Percentiles rank a stretch among this genome's conserved stretches.
Evolutionary conservation across 441 rosid species (phyloP).

Genomic region (Mallotus japonicus): DNA sequence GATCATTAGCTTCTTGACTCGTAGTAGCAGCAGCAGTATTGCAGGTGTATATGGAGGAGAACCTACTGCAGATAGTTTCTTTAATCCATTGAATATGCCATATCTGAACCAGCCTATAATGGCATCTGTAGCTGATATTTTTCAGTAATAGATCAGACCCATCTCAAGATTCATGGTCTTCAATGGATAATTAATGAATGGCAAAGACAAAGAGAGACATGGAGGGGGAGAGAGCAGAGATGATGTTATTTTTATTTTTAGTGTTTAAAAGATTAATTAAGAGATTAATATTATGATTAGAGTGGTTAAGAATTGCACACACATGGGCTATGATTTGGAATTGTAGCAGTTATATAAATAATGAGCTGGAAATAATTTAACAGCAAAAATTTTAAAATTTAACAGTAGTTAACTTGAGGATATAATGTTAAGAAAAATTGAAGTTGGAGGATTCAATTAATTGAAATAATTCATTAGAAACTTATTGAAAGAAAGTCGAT

Average conservation of each 20-base stretch:
- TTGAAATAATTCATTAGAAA: too few species aligned
- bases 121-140: slow-evolving; percentile 64
- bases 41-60: slow-evolving; percentile 23
- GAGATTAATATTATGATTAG: neutral
- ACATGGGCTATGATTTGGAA: too few species aligned
- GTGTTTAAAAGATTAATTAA: neutral
- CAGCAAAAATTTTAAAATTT: too few species aligned
- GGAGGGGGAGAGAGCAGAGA: too few species aligned
- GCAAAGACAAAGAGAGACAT: slow-evolving; percentile 5
- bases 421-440: too few species aligned
- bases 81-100: slow-evolving; percentile 43
- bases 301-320: slow-evolving; percentile 3
- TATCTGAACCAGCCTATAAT: slow-evolving; percentile 59
- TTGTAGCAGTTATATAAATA: too few species aligned
- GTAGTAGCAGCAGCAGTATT: slow-evolving; percentile 26
- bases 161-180: neutral
- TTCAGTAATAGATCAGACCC: slow-evolving; percentile 28
- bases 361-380: too few species aligned
- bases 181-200: neutral
- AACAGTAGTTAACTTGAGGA: too few species aligned
- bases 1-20: slow-evolving; percentile 46
- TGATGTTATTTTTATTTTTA: neutral
- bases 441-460: too few species aligned
- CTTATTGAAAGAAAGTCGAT: too few species aligned
- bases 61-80: slow-evolving; percentile 41